Base-by-base conservation (phyloP, 2,329 filamentous ascomycete species). In the Pseudogymnoascus sp. region DNA sequence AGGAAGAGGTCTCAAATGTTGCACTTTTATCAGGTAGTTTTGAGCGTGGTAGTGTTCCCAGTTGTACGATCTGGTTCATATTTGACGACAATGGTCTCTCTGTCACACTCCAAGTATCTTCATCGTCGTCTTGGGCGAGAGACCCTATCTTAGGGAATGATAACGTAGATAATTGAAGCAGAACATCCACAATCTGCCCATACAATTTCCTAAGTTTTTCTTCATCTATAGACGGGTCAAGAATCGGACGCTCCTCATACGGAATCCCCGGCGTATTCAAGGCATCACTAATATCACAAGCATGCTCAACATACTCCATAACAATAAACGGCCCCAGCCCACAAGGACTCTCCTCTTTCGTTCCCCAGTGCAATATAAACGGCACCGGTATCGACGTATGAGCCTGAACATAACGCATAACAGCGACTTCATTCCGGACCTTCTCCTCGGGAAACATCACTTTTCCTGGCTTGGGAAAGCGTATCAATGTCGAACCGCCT, bases 61-160 rank as follows among this genome's bases (percentile, higher is more conserved):
- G 64, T 33, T 65, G 67, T 37, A 75, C 42, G 63, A 77, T 69
- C 16, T 77, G 72, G 61, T 73, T 79, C 75, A 80, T 78, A 62
- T 77, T 77, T 1, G 73, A 69, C 2, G 75, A 76, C 2, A 80
- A 63, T 2, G 77, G 77, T n/a, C 75, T 69, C 25, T 68, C 66
- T 6, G 50, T 65, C 3, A 76, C 72, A 47, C 66, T 67, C 67
- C 71, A 74, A 2, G 6, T 8, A 25, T 23, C 21, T 11, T 8
- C 68, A 18, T 70, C 62, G 2, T 67, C 64, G 0, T 65, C 44
- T 60, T 76, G 66, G 31, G 66, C 60, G 0, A 80, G 67, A 16
- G 72, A 75, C 6, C 77, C 77, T n/a, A 81, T 78, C 18, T 68
- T 67, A 16, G 71, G 38, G 21, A 80, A 76, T 0, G 68, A 71